Evolutionary conservation across 352 stramenopile genomes (phyloP), one percentile per base, ranked within the genome.

Genomic region (Pythium folliculosum): DNA sequence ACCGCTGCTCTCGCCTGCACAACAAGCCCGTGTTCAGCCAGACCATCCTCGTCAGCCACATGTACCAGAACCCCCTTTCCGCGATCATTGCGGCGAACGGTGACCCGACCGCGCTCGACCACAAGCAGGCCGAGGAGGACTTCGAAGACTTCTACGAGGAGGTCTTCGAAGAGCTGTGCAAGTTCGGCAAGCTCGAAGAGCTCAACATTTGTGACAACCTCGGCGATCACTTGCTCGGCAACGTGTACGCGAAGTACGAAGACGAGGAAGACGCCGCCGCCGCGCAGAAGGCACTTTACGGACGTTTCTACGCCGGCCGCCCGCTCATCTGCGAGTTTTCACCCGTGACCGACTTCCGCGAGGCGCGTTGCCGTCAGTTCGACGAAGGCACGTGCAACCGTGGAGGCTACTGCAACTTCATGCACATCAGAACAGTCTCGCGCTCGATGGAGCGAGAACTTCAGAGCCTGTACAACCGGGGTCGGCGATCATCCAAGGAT

Each of bases 191-290:
- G 69, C 75, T 99, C 50, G 97, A 99, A 66, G 96, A 99, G 65
- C 85, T 99, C 35, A 98, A 99, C 72, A 98, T 99, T 44, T 99
- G 96, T 76, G 97, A 99, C 76, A 99, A 99, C 77, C 74, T 99
- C 14, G 96, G 97, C 32, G 98, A 99, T 79, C 98, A 99, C 77
- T 97, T 99, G 78, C 91, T 99, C n/a, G 98, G 98, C 51, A 99
- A 99, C 75, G 97, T 99, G 37, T 99, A 99, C 77, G 92, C 96
- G 58, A 99, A 99, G 77, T 99, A 98, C 70, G 89, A 91, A 27
- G 97, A 99, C 60, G 98, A 99, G 78, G 97, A 99, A 77, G 91
- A 99, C 63, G 97, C 98, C 0, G 90, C 95, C 17, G 96, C 97
- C 49, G 96, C 97, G 4, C 86, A 99, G 37, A 98, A 99, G 70